Percentiles rank a stretch among this genome's conserved stretches.
These are phyloP conservation scores for Rubia tinctorum DNA, from an alignment of 305 asterid species.

Conservation along the genomic window DNA sequence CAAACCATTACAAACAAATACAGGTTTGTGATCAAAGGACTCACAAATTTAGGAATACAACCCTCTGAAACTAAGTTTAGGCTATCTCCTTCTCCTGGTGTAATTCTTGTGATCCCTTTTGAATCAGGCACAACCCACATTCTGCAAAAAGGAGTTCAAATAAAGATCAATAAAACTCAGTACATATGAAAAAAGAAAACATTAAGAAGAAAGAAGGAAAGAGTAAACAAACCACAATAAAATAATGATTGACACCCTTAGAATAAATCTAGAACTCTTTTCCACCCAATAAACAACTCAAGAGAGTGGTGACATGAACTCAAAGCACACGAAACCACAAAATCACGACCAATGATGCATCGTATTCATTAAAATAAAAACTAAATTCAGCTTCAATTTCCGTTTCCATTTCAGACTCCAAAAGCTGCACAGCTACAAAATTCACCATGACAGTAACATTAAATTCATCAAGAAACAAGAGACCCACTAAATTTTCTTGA, in stretches of 20 bases:
- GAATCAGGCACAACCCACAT: conserved; percentile 60
- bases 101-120: conserved; percentile 55
- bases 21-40: conserved; percentile 21
- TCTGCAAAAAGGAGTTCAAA: conserved; percentile 34
- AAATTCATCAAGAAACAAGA: conserved; percentile 2
- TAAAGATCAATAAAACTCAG: conserved; percentile 5
- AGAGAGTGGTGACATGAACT: conserved; percentile 4
- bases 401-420: neutral
- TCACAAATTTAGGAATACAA: conserved; percentile 65
- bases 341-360: neutral
- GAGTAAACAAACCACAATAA: neutral
- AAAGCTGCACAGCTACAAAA: neutral
- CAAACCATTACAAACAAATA: neutral
- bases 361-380: neutral
- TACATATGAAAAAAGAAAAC: conserved; percentile 8
- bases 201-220: neutral
- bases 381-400: neutral
- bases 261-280: conserved; percentile 32
- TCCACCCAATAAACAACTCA: conserved; percentile 14
- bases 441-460: neutral
- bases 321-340: neutral
- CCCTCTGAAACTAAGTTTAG: conserved; percentile 71
- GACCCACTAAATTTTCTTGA: neutral
- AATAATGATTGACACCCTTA: conserved; percentile 7
- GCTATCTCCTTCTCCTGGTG: conserved; percentile 57